phyloP scores from a whole-genome alignment of 345 rosid genomes.

The Ceriops tagal region DNA sequence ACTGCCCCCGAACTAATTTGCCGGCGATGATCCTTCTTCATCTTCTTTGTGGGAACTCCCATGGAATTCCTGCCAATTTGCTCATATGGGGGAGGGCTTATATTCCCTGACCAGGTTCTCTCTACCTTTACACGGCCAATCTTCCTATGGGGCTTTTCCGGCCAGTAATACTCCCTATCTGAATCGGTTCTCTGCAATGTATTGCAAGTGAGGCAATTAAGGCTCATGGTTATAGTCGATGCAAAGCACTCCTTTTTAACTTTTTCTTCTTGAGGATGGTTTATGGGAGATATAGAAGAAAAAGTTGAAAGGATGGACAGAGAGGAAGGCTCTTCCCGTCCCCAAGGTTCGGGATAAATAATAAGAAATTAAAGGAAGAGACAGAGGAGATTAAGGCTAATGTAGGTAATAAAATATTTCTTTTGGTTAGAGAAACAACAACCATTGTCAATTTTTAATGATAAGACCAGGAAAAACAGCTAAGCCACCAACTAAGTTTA shows the following conservation, averaged over 20 bases:
- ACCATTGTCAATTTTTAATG: neutral
- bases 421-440: neutral
- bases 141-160: neutral
- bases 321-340: neutral
- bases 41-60: constrained; percentile 15
- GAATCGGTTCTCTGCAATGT: constrained; percentile 33
- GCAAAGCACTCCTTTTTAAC: too few relatives aligned
- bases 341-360: neutral
- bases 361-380: neutral
- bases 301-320: too few relatives aligned
- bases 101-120: constrained; percentile 48
- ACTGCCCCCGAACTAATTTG: constrained; percentile 28
- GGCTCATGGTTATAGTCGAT: constrained; percentile 37
- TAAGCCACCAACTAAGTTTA: too few relatives aligned
- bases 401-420: neutral
- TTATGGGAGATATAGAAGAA: too few relatives aligned
- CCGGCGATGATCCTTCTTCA: constrained; percentile 42
- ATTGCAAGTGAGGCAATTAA: constrained; percentile 69
- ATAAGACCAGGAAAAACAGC: too few relatives aligned
- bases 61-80: constrained; percentile 20
- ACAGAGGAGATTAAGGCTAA: neutral
- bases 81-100: constrained; percentile 23
- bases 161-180: constrained; percentile 6
- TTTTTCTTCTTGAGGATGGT: too few relatives aligned
- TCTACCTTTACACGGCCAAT: constrained; percentile 24